These are phyloP conservation scores for Paramecium sonneborni DNA, from an alignment of 73 alveolate genomes.

Conservation along the genomic window DNA sequence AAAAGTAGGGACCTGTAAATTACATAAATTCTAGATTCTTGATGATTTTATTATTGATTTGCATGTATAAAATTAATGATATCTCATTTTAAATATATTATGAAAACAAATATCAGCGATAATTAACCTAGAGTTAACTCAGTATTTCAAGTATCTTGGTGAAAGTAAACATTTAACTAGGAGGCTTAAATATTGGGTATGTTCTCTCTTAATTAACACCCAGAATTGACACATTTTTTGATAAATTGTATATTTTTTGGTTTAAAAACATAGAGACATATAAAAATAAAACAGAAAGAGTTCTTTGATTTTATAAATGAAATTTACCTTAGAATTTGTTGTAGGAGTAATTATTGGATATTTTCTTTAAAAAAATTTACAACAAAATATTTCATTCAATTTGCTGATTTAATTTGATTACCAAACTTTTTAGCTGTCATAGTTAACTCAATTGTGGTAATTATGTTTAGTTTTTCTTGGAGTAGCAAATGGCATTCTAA, in stretches of 20 bases:
- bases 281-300: not conserved
- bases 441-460: not conserved
- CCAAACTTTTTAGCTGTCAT: not conserved
- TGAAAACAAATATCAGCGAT: not conserved
- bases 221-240: conserved; percentile 27
- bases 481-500: conserved; percentile 27
- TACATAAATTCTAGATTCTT: not conserved
- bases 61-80: not conserved
- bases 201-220: conserved; percentile 38
- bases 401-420: conserved; percentile 39
- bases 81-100: not conserved
- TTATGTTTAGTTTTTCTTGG: conserved; percentile 28
- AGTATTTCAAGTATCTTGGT: not conserved
- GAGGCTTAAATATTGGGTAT: conserved; percentile 17
- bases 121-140: not conserved
- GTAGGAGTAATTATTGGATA: conserved; percentile 21
- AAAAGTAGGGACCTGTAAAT: too few relatives aligned
- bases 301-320: not conserved
- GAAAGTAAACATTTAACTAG: conserved; percentile 22
- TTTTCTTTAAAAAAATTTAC: conserved; percentile 10
- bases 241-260: not conserved
- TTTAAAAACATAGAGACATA: not conserved
- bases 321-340: conserved; percentile 7
- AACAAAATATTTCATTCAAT: not conserved
- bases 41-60: not conserved